phyloP scores from a whole-genome alignment of 495 filamentous ascomycete species.

The Cetradonia linearis region DNA sequence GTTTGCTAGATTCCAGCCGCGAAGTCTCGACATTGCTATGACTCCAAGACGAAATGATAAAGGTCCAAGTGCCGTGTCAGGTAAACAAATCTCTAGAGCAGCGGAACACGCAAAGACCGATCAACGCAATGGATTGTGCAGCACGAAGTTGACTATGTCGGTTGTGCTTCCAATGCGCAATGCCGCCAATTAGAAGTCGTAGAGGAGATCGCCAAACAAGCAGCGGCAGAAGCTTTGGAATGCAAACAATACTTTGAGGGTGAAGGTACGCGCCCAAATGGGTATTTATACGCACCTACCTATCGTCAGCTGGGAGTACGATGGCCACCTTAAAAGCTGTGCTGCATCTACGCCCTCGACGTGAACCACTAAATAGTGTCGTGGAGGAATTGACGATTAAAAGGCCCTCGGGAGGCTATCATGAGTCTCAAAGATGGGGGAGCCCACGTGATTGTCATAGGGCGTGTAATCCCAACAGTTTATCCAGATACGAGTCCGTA shows the following conservation, averaged over 20 bases:
- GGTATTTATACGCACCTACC: not conserved
- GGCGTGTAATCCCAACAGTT: too few relatives aligned
- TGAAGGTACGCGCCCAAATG: not conserved
- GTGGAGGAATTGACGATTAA: not conserved
- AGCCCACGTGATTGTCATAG: not conserved
- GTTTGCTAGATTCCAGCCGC: not conserved
- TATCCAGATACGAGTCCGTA: too few relatives aligned
- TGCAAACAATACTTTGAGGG: not conserved
- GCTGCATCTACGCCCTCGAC: not conserved
- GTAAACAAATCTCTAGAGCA: not conserved
- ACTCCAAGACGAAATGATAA: not conserved
- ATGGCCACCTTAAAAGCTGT: not conserved
- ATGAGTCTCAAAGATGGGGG: not conserved
- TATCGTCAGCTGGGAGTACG: not conserved
- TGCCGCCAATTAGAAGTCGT: not conserved
- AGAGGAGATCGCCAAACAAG: not conserved
- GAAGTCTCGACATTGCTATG: not conserved
- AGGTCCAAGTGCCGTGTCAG: not conserved
- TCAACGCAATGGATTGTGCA: too few relatives aligned
- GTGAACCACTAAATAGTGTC: not conserved
- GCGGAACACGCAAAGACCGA: not conserved
- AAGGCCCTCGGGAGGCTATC: not conserved
- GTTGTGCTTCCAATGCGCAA: not conserved
- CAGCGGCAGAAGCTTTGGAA: not conserved
- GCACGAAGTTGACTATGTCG: too few relatives aligned